Evolutionary conservation across 768 basidiomycete species (phyloP).

Genomic region (Rhodosporidiobolus sp.): DNA sequence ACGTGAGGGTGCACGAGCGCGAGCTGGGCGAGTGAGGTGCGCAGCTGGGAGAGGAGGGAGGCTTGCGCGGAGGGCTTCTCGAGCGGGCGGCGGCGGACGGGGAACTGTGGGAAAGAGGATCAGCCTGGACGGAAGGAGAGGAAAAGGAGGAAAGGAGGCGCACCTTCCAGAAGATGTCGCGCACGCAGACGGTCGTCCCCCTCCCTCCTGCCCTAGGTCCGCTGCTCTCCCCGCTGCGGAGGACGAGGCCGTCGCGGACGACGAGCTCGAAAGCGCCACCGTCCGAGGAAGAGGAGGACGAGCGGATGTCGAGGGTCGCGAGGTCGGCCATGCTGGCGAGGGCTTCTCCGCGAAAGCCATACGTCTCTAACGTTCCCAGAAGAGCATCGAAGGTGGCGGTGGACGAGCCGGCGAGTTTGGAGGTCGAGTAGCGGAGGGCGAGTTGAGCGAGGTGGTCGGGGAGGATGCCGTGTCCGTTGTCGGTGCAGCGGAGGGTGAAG

Average conservation of each 20-base stretch:
- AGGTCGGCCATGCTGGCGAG: conserved; percentile 78
- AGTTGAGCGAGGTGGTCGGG: conserved; percentile 57
- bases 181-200: conserved; percentile 78
- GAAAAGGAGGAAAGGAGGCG: neutral
- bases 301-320: conserved; percentile 74
- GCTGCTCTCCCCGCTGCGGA: conserved; percentile 8
- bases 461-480: conserved; percentile 76
- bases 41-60: conserved; percentile 4
- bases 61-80: conserved; percentile 6
- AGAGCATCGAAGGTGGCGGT: neutral
- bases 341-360: conserved; percentile 51
- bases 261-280: conserved; percentile 69
- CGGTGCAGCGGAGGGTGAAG: conserved; percentile 80
- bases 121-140: too few relatives aligned
- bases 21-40: conserved; percentile 7
- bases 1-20: conserved; percentile 25
- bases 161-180: conserved; percentile 80
- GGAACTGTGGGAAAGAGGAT: conserved; percentile 9
- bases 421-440: conserved; percentile 60
- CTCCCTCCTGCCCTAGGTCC: conserved; percentile 34
- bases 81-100: conserved; percentile 29
- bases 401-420: neutral
- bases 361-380: neutral
- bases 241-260: conserved; percentile 44
- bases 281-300: conserved; percentile 60